These are phyloP conservation scores for Microbotryum saponariae DNA, from an alignment of 1,284 basidiomycete species.

Conservation along the genomic window DNA sequence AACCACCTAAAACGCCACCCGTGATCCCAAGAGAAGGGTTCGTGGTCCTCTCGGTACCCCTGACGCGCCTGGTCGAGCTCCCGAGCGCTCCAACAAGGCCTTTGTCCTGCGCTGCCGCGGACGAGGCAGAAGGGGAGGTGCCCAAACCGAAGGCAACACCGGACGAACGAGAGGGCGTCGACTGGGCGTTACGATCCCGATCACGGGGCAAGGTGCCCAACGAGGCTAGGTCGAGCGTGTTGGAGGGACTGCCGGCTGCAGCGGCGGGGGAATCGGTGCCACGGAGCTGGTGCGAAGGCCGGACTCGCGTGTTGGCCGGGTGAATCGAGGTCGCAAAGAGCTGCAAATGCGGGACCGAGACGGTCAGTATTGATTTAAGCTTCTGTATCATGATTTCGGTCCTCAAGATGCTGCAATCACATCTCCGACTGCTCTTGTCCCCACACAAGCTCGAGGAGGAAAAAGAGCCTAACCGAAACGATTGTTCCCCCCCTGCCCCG, in stretches of 20 bases:
- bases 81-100: not conserved
- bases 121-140: no score
- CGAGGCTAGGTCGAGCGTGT: constrained; percentile 27
- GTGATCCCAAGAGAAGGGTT: constrained; percentile 14
- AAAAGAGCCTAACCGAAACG: no score
- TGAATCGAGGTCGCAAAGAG: constrained; percentile 28
- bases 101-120: no score
- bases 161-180: constrained; percentile 7
- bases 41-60: not conserved
- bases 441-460: no score
- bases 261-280: constrained; percentile 1
- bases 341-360: not conserved
- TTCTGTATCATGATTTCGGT: no score
- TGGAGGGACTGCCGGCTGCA: not conserved
- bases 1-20: constrained; percentile 30
- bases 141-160: no score
- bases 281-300: constrained; percentile 18
- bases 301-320: constrained; percentile 16
- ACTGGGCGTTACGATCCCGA: constrained; percentile 16
- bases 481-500: no score
- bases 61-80: not conserved
- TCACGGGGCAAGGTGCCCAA: constrained; percentile 31
- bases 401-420: no score
- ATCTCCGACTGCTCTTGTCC: no score
- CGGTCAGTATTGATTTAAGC: not conserved